Evolutionary conservation across 129 eudicot genomes (phyloP), one percentile per base, ranked within the genome.

Genomic region (Flaveria robusta): DNA sequence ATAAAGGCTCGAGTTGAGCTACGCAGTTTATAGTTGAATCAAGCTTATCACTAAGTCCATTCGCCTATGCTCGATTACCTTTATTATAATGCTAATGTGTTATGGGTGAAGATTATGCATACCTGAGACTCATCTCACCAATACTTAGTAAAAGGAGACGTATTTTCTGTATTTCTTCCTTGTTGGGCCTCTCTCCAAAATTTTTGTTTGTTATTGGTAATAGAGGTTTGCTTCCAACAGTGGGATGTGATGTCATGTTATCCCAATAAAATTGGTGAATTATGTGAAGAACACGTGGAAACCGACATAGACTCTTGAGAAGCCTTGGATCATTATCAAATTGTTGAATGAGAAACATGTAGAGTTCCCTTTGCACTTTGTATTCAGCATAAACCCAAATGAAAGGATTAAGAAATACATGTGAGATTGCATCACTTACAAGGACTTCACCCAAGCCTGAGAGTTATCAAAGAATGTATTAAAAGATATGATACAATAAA

Each of bases 71-170:
- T 16, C 7, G 23, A 52, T 52, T 49, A 49, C 59, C 59, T 9
- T 23, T 16, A 20, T 55, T 18, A 54, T 24, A 60, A 13, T 18
- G 55, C 8, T 23, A n/a, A 77, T 42, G 51, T 41, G 18, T 42
- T 12, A 77, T 18, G 15, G 52, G 49, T 75, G 52, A 77, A 65
- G 72, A 67, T 81, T 46, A 39, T 5, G 16, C 63, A 43, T 86
- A 91, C 98, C 98, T 91, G 71, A 95, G 90, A 83, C 97, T 95
- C 97, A 91, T 95, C 82, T 95, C 99, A 37, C 99, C 95, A 63
- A 95, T 90, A 84, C 99, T 95, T 50, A 95, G 74, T 80, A 95
- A 81, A 81, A 95, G 95, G 37, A 95, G 96, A 67, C 97, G 97
- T 58, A 95, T 89, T 75, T 95, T 95, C 73, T 79, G 99, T 68